A percentile compares a stretch with the other conserved stretches of the same genome.
Evolutionary conservation across 2,329 filamentous ascomycete species (phyloP).

Genomic region (Leptographium lundbergii): DNA sequence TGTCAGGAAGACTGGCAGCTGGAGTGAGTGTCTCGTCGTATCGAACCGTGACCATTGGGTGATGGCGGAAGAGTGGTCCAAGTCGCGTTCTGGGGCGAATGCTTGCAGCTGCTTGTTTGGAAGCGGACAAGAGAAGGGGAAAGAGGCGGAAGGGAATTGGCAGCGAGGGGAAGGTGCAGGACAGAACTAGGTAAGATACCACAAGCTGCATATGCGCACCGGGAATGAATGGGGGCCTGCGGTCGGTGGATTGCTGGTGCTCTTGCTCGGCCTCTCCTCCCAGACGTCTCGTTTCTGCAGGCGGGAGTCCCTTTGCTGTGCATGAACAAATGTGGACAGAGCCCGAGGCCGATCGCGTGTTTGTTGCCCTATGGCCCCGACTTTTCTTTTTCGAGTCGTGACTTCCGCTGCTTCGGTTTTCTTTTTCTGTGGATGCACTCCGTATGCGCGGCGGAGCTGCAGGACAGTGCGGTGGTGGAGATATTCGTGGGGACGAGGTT

Average conservation of each 20-base stretch:
- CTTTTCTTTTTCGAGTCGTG: not conserved
- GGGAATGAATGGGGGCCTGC: not conserved
- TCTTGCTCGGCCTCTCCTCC: not conserved
- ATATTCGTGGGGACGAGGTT: slow-evolving; percentile 1
- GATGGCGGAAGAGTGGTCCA: not conserved
- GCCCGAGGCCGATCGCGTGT: not conserved
- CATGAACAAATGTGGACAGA: not conserved
- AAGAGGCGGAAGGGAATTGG: not conserved
- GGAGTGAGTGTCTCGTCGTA: not conserved
- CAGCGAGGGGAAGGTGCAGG: not conserved
- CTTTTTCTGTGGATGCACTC: not conserved
- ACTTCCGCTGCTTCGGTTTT: not conserved
- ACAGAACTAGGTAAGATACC: slow-evolving; percentile 1
- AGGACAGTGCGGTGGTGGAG: slow-evolving; percentile 5
- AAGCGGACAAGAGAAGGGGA: slow-evolving; percentile 6
- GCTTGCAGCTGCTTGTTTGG: not conserved
- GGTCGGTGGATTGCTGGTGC: not conserved
- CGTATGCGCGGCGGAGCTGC: not conserved
- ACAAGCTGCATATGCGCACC: slow-evolving; percentile 4
- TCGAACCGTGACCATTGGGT: not conserved
- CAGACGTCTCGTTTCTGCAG: not conserved
- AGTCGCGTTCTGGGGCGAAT: not conserved
- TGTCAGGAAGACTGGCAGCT: not conserved
- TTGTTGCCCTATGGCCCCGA: not conserved
- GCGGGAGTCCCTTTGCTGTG: not conserved